Evolutionary conservation across 768 basidiomycete species (phyloP).

Genomic region (Austroboletus festivus): DNA sequence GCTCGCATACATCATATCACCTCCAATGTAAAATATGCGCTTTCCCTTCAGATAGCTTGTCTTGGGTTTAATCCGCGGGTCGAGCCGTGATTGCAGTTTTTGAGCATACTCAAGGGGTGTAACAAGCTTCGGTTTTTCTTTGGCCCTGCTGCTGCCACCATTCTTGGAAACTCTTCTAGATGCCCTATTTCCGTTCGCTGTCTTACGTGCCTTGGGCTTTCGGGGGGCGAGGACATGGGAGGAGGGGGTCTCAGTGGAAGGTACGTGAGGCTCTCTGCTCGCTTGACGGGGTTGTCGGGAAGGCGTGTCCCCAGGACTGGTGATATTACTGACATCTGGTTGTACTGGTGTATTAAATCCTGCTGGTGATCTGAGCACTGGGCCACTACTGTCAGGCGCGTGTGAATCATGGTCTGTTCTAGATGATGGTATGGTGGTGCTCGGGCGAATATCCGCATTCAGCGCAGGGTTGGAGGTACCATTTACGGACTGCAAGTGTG

Average conservation of each 20-base stretch:
- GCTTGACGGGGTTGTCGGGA: background rate
- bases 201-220: slow-evolving; percentile 15
- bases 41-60: slow-evolving; percentile 46
- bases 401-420: background rate
- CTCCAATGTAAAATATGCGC: slow-evolving; percentile 56
- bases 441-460: background rate
- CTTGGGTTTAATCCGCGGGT: slow-evolving; percentile 18
- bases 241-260: background rate
- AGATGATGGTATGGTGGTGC: background rate
- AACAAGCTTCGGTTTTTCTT: slow-evolving; percentile 40
- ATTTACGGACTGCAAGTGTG: background rate
- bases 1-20: slow-evolving; percentile 53
- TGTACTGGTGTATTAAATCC: slow-evolving; percentile 3
- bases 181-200: slow-evolving; percentile 21
- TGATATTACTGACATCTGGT: slow-evolving; percentile 15
- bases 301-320: slow-evolving; percentile 16
- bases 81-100: slow-evolving; percentile 38
- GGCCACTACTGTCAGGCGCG: background rate
- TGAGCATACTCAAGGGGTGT: slow-evolving; percentile 55
- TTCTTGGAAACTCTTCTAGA: slow-evolving; percentile 1
- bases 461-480: background rate
- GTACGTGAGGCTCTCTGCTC: background rate
- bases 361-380: slow-evolving; percentile 5
- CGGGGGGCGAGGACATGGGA: background rate
- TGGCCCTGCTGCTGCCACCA: slow-evolving; percentile 30